These are phyloP conservation scores for Entomortierella lignicola DNA, from an alignment of 192 early-diverging fungal species.

Conservation along the genomic window DNA sequence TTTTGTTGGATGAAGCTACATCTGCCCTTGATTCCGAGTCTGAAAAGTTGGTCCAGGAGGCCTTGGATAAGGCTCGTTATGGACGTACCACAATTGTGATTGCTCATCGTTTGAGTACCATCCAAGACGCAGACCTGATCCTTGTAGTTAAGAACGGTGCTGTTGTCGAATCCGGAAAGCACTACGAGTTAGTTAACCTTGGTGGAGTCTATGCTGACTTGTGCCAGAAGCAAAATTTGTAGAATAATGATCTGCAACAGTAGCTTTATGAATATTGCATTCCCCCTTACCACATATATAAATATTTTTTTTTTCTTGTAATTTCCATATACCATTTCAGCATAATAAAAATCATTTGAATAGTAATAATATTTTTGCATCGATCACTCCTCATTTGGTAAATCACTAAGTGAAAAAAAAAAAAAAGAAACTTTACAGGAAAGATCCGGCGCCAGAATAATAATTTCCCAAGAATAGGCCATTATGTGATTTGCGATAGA, in stretches of 20 bases:
- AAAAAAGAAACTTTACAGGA: too few species aligned
- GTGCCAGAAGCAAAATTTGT: constrained; percentile 74
- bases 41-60: constrained; percentile 77
- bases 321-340: constrained; percentile 2
- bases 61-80: constrained; percentile 74
- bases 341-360: too few species aligned
- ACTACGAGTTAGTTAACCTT: constrained; percentile 76
- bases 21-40: constrained; percentile 77
- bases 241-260: background rate
- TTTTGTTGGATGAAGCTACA: constrained; percentile 89
- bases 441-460: too few species aligned
- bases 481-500: too few species aligned
- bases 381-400: too few species aligned
- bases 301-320: background rate
- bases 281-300: background rate
- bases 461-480: too few species aligned
- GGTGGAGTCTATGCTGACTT: constrained; percentile 76
- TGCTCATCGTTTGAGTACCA: constrained; percentile 79
- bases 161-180: constrained; percentile 81
- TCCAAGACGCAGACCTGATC: constrained; percentile 81
- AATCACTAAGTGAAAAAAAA: too few species aligned
- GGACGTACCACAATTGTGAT: constrained; percentile 81
- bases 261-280: background rate
- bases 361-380: too few species aligned
- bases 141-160: constrained; percentile 82